Base-by-base conservation (phyloP, 2,329 filamentous ascomycete genomes). In the Exophiala sideris region DNA sequence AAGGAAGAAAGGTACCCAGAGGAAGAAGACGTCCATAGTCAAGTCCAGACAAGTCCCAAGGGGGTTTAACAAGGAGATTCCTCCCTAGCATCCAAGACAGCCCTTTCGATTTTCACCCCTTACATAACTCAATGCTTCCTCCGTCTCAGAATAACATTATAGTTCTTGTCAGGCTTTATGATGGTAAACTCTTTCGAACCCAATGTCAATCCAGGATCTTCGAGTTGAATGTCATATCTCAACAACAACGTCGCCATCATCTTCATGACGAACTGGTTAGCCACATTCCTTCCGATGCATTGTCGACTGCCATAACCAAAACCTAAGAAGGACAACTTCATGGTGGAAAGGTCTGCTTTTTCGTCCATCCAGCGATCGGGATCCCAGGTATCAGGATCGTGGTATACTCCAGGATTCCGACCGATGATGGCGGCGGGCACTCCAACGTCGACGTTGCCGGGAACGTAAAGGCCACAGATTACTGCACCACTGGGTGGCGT, bases 401-500 rank as follows among this genome's bases (percentile, higher is more conserved):
- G 44, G 36, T 58, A 60, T 20, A 52, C 52, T 16, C 18, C 35
- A 8, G 57, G 35, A 35, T 61, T 53, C 21, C 56, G 47, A 12
- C 56, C 56, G 16, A 58, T 58, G 16, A 46, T 49, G 12, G 47
- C 46, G 7, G 56, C 56, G 10, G 56, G 56, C 7, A 58, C 56
- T n/a, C 66, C 21, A 20, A 58, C 56, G 32, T 58, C 56, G 38
- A 58, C 56, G 48, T 63, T 64, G 6, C 21, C 64, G 33, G 67
- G 64, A 10, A 69, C 59, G 29, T 60, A 66, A 36, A 60, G 32
- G 1, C 54, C 62, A 24, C 64, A 61, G 35, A 69, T 64, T 38
- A 64, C 54, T 1, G 63, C 62, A 14, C 67, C 68, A 3, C 59
- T 61, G n/a, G 62, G 51, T 1, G 66, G 67, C 2, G 66, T 65